phyloP scores from a whole-genome alignment of 23 red algal genomes.

The Gracilariopsis chorda region DNA sequence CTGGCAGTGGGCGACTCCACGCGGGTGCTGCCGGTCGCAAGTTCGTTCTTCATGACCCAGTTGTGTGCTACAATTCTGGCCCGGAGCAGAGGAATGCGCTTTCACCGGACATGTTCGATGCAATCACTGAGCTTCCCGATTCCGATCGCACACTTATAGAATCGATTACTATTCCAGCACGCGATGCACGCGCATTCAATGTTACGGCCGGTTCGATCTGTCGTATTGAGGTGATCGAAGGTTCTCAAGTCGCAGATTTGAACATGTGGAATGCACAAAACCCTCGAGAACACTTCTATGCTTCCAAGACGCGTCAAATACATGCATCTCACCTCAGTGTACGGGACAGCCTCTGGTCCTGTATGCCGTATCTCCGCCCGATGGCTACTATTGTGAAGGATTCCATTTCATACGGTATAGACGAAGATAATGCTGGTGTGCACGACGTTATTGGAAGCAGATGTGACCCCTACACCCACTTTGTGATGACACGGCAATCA shows the following conservation, averaged over 20 bases:
- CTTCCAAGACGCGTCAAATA: conserved; percentile 39
- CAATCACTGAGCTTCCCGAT: background rate
- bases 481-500: conserved; percentile 13
- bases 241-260: conserved; percentile 17
- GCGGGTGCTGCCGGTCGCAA: background rate
- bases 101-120: background rate
- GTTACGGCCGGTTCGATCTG: background rate
- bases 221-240: background rate
- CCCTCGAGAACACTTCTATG: conserved; percentile 19
- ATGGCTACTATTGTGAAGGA: conserved; percentile 24
- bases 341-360: conserved; percentile 29
- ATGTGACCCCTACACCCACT: conserved; percentile 42
- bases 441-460: conserved; percentile 46
- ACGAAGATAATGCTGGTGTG: conserved; percentile 19
- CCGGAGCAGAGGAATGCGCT: background rate
- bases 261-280: conserved; percentile 45
- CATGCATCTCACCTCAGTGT: conserved; percentile 35
- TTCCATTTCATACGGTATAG: conserved; percentile 26
- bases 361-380: conserved; percentile 44
- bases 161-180: background rate
- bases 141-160: background rate
- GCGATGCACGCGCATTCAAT: background rate
- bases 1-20: too few species aligned
- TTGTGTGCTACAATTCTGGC: background rate
- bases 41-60: background rate